Conservation (phyloP, 257 asterid genomes). For the Gentiana macrophylla region DNA sequence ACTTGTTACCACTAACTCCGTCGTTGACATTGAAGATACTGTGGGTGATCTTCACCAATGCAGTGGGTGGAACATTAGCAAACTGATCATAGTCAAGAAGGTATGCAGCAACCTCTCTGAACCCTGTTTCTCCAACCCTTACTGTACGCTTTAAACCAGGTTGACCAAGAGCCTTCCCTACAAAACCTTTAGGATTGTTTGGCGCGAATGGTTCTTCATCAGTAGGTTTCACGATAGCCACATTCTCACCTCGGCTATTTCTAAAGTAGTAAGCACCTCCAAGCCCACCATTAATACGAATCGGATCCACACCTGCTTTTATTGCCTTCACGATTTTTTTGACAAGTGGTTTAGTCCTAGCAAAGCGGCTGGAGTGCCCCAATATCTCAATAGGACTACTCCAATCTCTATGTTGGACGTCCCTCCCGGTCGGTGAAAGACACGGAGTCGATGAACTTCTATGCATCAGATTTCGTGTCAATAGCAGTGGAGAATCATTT, state of each 20-base stretch:
- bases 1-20: constrained; percentile 65
- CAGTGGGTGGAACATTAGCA: constrained; percentile 93
- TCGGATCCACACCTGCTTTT: constrained; percentile 74
- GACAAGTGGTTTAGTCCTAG: constrained; percentile 53
- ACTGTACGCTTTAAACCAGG: constrained; percentile 88
- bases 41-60: constrained; percentile 84
- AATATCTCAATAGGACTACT: constrained; percentile 79
- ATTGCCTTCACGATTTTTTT: constrained; percentile 77
- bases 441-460: constrained; percentile 97
- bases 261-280: constrained; percentile 93
- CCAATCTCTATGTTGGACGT: constrained; percentile 69
- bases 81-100: constrained; percentile 78
- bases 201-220: constrained; percentile 99
- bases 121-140: constrained; percentile 93
- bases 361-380: constrained; percentile 46
- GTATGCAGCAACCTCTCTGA: constrained; percentile 92
- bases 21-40: constrained; percentile 75
- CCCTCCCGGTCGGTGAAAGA: constrained; percentile 85
- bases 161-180: constrained; percentile 91
- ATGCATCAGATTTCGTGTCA: constrained; percentile 71
- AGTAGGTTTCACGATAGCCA: constrained; percentile 95
- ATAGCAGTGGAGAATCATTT: constrained; percentile 75
- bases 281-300: constrained; percentile 76
- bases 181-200: constrained; percentile 91
- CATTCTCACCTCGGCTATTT: constrained; percentile 71